phyloP scores from a whole-genome alignment of 2,329 filamentous ascomycete species.

The Fusarium sp. region DNA sequence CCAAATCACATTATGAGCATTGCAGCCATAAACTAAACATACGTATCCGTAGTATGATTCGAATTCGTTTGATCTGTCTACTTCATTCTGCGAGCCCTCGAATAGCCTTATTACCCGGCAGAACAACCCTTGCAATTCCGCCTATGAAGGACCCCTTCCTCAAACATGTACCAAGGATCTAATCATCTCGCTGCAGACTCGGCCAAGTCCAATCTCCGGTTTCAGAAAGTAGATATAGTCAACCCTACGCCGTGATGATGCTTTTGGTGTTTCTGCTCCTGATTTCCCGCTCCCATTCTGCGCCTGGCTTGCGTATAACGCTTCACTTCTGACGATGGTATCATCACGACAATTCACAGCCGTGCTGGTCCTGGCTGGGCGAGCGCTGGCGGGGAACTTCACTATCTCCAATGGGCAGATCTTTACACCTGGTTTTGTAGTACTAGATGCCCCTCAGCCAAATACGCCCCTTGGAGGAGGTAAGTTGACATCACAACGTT shows the following conservation, averaged over 20 bases:
- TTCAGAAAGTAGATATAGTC: constrained; percentile 32
- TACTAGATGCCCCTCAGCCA: constrained; percentile 75
- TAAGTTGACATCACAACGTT: constrained; percentile 52
- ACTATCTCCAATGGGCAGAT: constrained; percentile 74
- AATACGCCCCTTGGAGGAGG: constrained; percentile 74
- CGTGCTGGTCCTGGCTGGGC: constrained; percentile 44
- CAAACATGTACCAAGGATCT: constrained; percentile 31
- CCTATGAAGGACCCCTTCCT: constrained; percentile 28
- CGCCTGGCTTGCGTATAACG: neutral
- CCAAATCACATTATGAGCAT: no score
- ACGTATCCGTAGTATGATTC: neutral
- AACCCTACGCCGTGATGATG: constrained; percentile 5
- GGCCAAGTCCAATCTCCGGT: constrained; percentile 31
- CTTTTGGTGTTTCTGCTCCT: constrained; percentile 7
- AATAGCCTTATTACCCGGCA: constrained; percentile 22
- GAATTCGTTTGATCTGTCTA: neutral
- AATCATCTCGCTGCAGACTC: constrained; percentile 14
- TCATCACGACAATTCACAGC: constrained; percentile 16
- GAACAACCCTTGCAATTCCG: constrained; percentile 41
- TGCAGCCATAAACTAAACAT: neutral
- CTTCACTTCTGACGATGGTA: constrained; percentile 21
- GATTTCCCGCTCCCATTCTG: neutral
- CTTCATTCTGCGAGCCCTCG: neutral
- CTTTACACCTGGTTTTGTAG: constrained; percentile 76
- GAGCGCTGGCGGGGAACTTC: constrained; percentile 60